phyloP scores from a whole-genome alignment of 2,329 filamentous ascomycete species.

The Albophoma yamanashiensis region DNA sequence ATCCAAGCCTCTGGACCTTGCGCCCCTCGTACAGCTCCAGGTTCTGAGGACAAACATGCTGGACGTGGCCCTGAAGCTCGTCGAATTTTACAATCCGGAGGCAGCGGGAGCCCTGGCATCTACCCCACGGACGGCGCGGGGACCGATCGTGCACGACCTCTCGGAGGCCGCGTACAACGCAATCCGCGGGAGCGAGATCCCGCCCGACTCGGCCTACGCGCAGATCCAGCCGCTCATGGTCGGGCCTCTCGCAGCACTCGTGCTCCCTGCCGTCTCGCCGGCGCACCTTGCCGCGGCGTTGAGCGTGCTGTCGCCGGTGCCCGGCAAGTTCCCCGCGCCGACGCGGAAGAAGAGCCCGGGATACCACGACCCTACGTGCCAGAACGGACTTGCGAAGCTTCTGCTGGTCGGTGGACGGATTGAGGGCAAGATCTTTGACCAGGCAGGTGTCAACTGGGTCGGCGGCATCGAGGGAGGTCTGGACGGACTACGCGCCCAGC shows the following conservation, averaged over 20 bases:
- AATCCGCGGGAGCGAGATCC: conserved; percentile 25
- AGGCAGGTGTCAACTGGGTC: conserved; percentile 53
- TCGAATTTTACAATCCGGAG: conserved; percentile 65
- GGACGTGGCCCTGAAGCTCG: conserved; percentile 69
- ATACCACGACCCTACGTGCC: conserved; percentile 70
- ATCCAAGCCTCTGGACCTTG: conserved; percentile 32
- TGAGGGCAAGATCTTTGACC: conserved; percentile 76
- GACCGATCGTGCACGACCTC: conserved; percentile 37
- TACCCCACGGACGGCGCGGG: conserved; percentile 17
- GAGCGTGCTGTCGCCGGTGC: conserved; percentile 62
- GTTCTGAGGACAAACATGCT: conserved; percentile 87
- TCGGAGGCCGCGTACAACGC: conserved; percentile 41
- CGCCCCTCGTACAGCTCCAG: conserved; percentile 61
- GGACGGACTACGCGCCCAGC: conserved; percentile 68
- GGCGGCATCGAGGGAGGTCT: conserved; percentile 73
- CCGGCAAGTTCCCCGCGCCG: conserved; percentile 67
- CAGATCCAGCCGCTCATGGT: conserved; percentile 66
- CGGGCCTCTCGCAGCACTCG: conserved; percentile 70
- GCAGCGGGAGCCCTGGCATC: conserved; percentile 21
- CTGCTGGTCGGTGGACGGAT: conserved; percentile 78
- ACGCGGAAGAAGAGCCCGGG: conserved; percentile 64
- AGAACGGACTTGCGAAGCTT: conserved; percentile 76
- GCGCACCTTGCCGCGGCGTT: conserved; percentile 74
- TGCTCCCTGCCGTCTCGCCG: conserved; percentile 74
- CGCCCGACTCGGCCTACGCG: conserved; percentile 32